Percentiles rank a stretch among this genome's conserved stretches.
Conservation (phyloP, 768 basidiomycete genomes). For the Cystofilobasidium bisporidii region DNA sequence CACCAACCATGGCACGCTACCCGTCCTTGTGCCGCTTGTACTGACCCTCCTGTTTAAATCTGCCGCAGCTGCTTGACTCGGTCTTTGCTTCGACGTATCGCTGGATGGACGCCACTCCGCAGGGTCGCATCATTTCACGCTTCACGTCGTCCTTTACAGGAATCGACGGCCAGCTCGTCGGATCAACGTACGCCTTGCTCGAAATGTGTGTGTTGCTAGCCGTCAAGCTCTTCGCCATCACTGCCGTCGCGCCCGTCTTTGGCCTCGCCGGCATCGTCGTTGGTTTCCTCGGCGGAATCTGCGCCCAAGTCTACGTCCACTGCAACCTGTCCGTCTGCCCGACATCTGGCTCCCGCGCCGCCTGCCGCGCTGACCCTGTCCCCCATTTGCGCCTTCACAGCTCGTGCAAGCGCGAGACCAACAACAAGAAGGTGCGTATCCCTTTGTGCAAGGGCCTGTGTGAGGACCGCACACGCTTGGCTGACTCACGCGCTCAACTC, state of each 20-base stretch:
- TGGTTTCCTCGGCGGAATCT: slow-evolving; percentile 28
- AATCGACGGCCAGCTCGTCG: slow-evolving; percentile 25
- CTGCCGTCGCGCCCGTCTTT: slow-evolving; percentile 47
- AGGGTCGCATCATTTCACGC: slow-evolving; percentile 51
- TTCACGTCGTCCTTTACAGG: slow-evolving; percentile 45
- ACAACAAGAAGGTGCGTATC: slow-evolving; percentile 42
- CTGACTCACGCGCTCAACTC: too few relatives aligned
- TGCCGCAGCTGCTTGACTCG: slow-evolving; percentile 8
- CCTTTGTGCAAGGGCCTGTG: too few relatives aligned
- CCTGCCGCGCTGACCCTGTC: too few relatives aligned
- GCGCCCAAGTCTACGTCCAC: slow-evolving; percentile 42
- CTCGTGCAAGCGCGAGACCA: slow-evolving; percentile 48
- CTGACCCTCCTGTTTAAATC: too few relatives aligned
- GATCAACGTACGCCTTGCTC: slow-evolving; percentile 18
- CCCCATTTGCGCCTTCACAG: too few relatives aligned
- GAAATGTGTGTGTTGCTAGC: slow-evolving; percentile 41
- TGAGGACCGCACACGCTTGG: too few relatives aligned
- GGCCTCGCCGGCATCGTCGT: slow-evolving; percentile 46
- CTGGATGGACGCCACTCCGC: slow-evolving; percentile 43
- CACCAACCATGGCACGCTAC: too few relatives aligned
- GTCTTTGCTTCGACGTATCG: slow-evolving; percentile 35
- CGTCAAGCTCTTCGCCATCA: slow-evolving; percentile 44
- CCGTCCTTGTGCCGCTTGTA: too few relatives aligned
- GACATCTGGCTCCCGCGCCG: too few relatives aligned
- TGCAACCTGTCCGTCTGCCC: too few relatives aligned